Base-by-base conservation (phyloP, 176 grass and related monocot genomes). In the Oryza punctata region DNA sequence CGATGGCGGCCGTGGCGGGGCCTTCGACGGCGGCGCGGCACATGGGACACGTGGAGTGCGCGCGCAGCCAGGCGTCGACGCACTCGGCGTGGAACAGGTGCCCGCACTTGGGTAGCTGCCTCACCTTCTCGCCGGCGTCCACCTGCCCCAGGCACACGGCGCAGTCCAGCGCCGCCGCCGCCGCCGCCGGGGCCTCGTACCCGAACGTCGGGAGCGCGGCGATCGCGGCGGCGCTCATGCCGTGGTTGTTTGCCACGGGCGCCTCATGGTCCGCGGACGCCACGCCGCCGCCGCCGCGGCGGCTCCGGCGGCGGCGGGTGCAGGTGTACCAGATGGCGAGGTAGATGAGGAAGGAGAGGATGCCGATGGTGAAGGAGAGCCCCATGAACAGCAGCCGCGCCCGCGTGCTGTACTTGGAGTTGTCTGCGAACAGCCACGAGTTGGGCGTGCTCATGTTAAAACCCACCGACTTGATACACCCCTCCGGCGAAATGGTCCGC, bases 21-120 rank as follows among this genome's bases (percentile, higher is more conserved):
- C 72, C 57, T 23, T 61, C 79, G 70, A 88, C 83, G 65, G 88
- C 50, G 12, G 89, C 76, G 70, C 94, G 91, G 79, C 94, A 97
- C 57, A 97, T 69, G 46, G 94, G 94, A 68, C 94, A 97, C 1
- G 88, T 97, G 50, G 69, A 70, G 67, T 85, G 86, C 10, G 83
- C 75, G 52, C 44, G 63, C 10, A 97, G 81, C 94, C 94, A 97
- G 8, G 33, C 72, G 73, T 97, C 94, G 73, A 97, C 76, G 86
- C 94, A 97, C 50, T 83, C 86, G 77, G 72, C 80, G 69, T 97
- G 94, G 85, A 93, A 93, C 68, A 85, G 76, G 80, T 97, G 94
- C 43, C n/a, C 63, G 84, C 94, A 93, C 75, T 79, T 81, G 40
- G 91, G 91, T 24, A 97, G 79, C 29, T 26, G 87, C 65, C 78